These are phyloP conservation scores for Golovinomyces cichoracearum DNA, from an alignment of 2,329 filamentous ascomycete genomes.

Conservation along the genomic window DNA sequence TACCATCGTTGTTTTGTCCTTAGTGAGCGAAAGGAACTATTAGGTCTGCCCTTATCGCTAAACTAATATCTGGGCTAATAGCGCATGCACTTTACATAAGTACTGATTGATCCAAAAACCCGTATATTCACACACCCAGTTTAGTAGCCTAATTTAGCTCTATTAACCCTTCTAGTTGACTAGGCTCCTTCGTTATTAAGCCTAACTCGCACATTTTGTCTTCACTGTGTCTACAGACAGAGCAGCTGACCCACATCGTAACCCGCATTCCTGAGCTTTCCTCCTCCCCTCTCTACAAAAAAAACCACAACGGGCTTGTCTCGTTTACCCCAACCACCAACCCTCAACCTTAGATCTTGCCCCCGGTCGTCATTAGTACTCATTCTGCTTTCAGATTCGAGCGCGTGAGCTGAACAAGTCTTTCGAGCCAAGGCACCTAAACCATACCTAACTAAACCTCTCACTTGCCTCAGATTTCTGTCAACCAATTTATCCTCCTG, in stretches of 20 bases:
- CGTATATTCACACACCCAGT: not conserved
- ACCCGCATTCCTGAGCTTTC: not conserved
- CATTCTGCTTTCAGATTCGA: conserved; percentile 13
- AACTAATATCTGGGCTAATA: not conserved
- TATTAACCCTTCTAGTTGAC: not conserved
- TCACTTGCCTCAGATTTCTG: conserved; percentile 1
- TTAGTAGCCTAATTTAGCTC: not conserved
- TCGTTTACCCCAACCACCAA: conserved; percentile 6
- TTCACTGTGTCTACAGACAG: not conserved
- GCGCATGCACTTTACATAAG: not conserved
- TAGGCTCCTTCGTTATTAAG: not conserved
- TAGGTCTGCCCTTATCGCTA: not conserved
- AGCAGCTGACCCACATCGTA: not conserved
- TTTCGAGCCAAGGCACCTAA: conserved; percentile 12
- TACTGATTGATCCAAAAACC: not conserved
- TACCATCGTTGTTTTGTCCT: too few relatives aligned
- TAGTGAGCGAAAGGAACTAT: not conserved
- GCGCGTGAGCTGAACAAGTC: conserved; percentile 16
- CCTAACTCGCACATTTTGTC: not conserved
- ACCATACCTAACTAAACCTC: conserved; percentile 9
- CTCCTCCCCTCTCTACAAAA: not conserved
- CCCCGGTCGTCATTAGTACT: conserved; percentile 5
- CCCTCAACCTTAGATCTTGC: conserved; percentile 6
- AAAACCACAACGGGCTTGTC: conserved; percentile 1
- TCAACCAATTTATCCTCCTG: too few relatives aligned